Evolutionary conservation across 148 eudicot genomes (phyloP).

Genomic region (Rhododendron williamsianum): DNA sequence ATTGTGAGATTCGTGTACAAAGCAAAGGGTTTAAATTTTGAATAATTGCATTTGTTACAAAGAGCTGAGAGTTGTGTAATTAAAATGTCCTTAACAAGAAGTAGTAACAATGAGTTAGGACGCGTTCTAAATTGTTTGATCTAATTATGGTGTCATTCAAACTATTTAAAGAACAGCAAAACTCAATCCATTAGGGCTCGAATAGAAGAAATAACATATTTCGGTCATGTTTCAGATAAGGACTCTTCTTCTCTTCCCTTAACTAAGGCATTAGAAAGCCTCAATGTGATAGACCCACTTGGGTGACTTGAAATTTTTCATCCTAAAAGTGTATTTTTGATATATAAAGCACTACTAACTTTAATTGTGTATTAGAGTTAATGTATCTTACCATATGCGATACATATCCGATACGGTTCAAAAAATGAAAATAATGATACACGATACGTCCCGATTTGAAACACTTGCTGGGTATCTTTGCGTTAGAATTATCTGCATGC

Average conservation of each 20-base stretch:
- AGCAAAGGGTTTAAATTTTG: not conserved
- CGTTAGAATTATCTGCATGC: not conserved
- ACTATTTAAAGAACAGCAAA: not conserved
- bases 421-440: not conserved
- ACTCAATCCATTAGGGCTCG: not conserved
- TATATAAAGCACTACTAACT: not conserved
- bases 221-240: not conserved
- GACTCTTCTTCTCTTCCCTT: not conserved
- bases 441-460: too few relatives aligned
- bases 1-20: not conserved
- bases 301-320: too few relatives aligned
- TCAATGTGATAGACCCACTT: too few relatives aligned
- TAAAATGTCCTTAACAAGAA: not conserved
- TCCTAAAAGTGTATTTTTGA: too few relatives aligned
- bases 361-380: not conserved
- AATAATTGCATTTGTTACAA: not conserved
- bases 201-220: not conserved
- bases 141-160: not conserved
- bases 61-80: not conserved
- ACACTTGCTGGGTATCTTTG: not conserved
- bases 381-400: not conserved
- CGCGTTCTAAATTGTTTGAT: not conserved
- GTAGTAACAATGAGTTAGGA: not conserved
- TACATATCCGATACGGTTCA: not conserved
- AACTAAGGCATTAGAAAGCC: not conserved